Evolutionary conservation across 1,284 basidiomycete species (phyloP).

Genomic region (Ceratobasidium sp.): DNA sequence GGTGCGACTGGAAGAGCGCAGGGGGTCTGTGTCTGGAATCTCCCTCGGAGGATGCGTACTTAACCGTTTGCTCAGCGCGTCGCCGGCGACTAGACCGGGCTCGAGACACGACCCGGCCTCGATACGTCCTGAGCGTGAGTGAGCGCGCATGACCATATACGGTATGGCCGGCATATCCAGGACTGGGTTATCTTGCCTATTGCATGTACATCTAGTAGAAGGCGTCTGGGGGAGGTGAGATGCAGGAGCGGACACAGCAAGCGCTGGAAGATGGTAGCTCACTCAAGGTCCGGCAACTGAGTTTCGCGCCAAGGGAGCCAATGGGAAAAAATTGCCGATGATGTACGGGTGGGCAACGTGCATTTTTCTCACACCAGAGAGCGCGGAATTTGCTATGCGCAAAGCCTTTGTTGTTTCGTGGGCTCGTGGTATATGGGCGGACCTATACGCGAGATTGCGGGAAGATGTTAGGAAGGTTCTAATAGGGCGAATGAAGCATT

Average conservation of each 20-base stretch:
- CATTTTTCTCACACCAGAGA: constrained; percentile 29
- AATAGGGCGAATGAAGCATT: not conserved
- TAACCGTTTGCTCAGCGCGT: constrained; percentile 7
- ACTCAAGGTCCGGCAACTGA: constrained; percentile 39
- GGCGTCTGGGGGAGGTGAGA: constrained; percentile 31
- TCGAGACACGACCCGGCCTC: constrained; percentile 29
- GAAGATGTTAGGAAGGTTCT: constrained; percentile 1
- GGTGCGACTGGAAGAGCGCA: constrained; percentile 6
- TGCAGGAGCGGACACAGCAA: not conserved
- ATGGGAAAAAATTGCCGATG: constrained; percentile 23
- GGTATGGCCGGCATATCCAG: constrained; percentile 14
- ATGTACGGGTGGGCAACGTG: constrained; percentile 24
- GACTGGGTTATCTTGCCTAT: constrained; percentile 10
- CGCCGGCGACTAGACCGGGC: constrained; percentile 36
- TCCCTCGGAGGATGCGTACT: constrained; percentile 12
- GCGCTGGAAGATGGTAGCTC: constrained; percentile 26
- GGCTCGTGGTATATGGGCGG: constrained; percentile 6
- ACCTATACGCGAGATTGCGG: not conserved
- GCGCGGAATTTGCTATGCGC: constrained; percentile 12
- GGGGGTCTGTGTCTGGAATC: constrained; percentile 14
- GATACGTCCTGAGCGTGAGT: constrained; percentile 43
- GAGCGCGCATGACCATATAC: constrained; percentile 9
- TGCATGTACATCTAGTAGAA: constrained; percentile 13
- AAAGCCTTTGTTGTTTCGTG: constrained; percentile 15
- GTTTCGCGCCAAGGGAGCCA: constrained; percentile 14